Conservation (phyloP, 2,329 filamentous ascomycete genomes). For the Arthrobotrys musiformis region DNA sequence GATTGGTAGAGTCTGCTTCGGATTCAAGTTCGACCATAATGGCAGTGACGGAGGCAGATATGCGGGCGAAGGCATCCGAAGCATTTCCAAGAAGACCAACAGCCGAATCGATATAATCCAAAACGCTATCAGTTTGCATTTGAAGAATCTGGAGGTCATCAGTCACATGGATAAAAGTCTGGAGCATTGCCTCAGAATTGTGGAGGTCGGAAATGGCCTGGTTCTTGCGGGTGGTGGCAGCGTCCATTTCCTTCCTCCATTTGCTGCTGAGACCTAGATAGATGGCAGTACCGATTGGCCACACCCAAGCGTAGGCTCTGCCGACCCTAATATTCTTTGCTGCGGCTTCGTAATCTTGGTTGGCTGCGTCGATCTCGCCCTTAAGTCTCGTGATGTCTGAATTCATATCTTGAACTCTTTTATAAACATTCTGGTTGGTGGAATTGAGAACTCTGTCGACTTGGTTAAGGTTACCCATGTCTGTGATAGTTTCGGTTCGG, state of each 20-base stretch:
- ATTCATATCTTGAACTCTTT: slow-evolving; percentile 33
- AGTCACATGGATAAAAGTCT: slow-evolving; percentile 34
- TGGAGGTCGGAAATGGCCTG: slow-evolving; percentile 7
- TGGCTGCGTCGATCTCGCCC: slow-evolving; percentile 19
- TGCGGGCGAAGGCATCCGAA: slow-evolving; percentile 38
- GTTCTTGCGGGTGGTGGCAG: slow-evolving; percentile 30
- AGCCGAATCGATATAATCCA: slow-evolving; percentile 42
- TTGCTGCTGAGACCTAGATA: slow-evolving; percentile 36
- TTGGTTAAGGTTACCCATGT: slow-evolving; percentile 45
- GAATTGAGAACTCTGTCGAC: slow-evolving; percentile 41
- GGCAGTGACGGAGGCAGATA: slow-evolving; percentile 44
- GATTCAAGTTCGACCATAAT: slow-evolving; percentile 47
- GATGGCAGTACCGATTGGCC: slow-evolving; percentile 40
- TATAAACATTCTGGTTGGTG: slow-evolving; percentile 26
- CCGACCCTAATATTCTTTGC: slow-evolving; percentile 25
- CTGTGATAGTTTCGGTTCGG: slow-evolving; percentile 36
- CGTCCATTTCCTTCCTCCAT: slow-evolving; percentile 43
- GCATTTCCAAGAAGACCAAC: slow-evolving; percentile 36
- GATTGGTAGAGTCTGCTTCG: slow-evolving; percentile 41
- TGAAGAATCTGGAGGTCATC: slow-evolving; percentile 38
- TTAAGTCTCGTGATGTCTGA: slow-evolving; percentile 25
- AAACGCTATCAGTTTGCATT: slow-evolving; percentile 48
- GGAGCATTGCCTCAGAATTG: slow-evolving; percentile 7
- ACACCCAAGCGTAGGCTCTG: slow-evolving; percentile 30
- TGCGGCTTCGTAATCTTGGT: slow-evolving; percentile 34